phyloP scores from a whole-genome alignment of 78 protist species.

The Cavenderia fasciculata region DNA sequence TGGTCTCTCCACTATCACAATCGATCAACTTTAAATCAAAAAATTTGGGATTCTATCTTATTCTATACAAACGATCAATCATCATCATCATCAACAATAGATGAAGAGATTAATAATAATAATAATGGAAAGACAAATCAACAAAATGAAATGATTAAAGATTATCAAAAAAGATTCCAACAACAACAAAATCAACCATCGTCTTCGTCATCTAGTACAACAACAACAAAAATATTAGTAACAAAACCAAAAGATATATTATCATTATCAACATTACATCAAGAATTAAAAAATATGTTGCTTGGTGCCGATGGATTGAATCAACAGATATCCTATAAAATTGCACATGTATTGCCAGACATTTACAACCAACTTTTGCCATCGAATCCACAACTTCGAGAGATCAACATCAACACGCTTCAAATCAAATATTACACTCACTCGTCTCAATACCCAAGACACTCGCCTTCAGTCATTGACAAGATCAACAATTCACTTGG shows the following conservation, averaged over 20 bases:
- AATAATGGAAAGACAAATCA: too few relatives aligned
- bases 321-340: not conserved
- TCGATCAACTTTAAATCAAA: not conserved
- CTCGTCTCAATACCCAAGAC: not conserved
- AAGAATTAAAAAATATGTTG: not conserved
- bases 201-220: not conserved
- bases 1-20: not conserved
- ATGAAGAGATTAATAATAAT: too few relatives aligned
- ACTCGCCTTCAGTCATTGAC: not conserved
- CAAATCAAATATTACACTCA: not conserved
- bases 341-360: not conserved
- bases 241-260: not conserved
- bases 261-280: not conserved
- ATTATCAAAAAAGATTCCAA: too few relatives aligned
- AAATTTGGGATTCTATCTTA: not conserved
- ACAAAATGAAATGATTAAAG: too few relatives aligned
- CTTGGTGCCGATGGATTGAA: not conserved
- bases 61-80: not conserved
- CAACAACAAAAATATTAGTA: not conserved
- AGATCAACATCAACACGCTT: not conserved
- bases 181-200: not conserved
- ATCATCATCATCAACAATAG: not conserved
- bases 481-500: not conserved
- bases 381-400: too few relatives aligned
- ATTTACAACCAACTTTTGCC: too few relatives aligned